Conservation (phyloP, 2,329 filamentous ascomycete genomes). For the Polytolypa hystricis region DNA sequence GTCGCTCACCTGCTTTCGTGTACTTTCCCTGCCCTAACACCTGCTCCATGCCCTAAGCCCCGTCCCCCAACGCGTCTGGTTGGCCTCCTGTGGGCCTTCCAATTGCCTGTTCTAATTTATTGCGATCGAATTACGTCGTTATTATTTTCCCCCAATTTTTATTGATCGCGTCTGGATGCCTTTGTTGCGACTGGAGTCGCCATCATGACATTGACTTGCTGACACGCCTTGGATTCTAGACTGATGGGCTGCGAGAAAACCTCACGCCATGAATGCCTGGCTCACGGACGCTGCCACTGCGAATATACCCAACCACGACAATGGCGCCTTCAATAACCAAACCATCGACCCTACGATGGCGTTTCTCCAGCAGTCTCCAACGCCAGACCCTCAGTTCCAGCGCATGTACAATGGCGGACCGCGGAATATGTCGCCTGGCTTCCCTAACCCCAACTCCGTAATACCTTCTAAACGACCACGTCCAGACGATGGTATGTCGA, state of each 20-base stretch:
- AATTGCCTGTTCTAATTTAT: no score
- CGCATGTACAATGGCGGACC: slow-evolving; percentile 72
- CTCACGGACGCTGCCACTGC: slow-evolving; percentile 36
- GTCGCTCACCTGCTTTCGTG: neutral
- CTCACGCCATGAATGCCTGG: slow-evolving; percentile 42
- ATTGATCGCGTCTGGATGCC: no score
- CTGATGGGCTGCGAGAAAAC: slow-evolving; percentile 14
- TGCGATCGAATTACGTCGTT: no score
- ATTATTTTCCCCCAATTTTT: no score
- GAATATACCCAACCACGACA: slow-evolving; percentile 35
- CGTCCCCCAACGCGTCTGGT: neutral
- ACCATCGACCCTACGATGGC: slow-evolving; percentile 38
- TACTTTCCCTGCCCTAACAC: neutral
- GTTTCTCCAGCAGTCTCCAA: slow-evolving; percentile 37
- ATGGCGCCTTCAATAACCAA: slow-evolving; percentile 35
- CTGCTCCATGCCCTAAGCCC: neutral
- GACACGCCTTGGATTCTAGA: slow-evolving; percentile 3
- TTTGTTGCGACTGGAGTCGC: no score
- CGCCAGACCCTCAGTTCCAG: slow-evolving; percentile 42
- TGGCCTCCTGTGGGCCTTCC: no score
- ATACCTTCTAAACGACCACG: slow-evolving; percentile 83
- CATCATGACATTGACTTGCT: neutral
- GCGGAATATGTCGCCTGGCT: slow-evolving; percentile 72
- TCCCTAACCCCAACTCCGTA: slow-evolving; percentile 67
- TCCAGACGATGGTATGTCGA: slow-evolving; percentile 73